Conservation (phyloP, 306 rosid species). For the Pyrus bretschneideri region DNA sequence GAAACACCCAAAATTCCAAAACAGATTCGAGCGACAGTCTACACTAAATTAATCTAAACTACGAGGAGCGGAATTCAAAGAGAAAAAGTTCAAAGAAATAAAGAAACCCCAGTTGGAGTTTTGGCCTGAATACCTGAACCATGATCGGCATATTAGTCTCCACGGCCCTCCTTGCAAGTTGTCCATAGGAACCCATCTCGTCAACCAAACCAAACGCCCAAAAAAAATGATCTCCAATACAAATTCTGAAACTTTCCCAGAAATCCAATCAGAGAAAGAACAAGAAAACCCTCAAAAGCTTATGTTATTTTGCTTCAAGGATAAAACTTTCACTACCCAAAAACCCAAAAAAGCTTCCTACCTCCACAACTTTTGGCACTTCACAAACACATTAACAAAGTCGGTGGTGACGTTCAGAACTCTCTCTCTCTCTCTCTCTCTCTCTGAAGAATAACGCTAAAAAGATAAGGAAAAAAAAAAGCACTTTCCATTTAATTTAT, state of each 20-base stretch:
- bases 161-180: conserved; percentile 50
- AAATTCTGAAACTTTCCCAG: conserved; percentile 1
- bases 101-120: conserved; percentile 2
- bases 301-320: neutral
- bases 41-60: neutral
- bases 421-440: neutral
- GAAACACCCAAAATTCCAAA: neutral
- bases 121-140: conserved; percentile 40
- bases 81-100: neutral
- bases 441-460: neutral
- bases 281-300: neutral
- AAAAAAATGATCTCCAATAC: neutral
- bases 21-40: neutral
- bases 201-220: conserved; percentile 6
- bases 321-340: conserved; percentile 5
- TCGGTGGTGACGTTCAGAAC: neutral
- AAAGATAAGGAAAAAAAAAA: neutral
- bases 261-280: neutral
- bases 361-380: neutral
- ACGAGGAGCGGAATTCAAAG: neutral
- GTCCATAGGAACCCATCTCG: conserved; percentile 46
- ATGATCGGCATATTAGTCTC: conserved; percentile 55
- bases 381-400: neutral
- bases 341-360: neutral
- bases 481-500: neutral